Conservation (phyloP, 2,329 filamentous ascomycete genomes). For the Coniochaeta sp. region DNA sequence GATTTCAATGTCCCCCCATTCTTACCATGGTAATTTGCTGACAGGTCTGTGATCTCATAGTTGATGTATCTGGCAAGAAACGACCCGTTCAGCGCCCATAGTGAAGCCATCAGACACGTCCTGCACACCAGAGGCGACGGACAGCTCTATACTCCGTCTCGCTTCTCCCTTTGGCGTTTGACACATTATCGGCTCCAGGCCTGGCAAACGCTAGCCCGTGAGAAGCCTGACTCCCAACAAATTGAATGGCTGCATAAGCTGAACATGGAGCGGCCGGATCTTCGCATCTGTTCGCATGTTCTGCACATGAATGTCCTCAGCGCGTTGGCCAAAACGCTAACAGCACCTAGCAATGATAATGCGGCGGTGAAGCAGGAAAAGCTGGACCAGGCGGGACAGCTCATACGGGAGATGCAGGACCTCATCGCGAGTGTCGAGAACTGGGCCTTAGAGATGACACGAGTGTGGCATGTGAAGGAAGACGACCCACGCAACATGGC, state of each 20-base stretch:
- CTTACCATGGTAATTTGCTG: not conserved
- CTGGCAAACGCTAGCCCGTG: not conserved
- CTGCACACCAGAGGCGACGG: not conserved
- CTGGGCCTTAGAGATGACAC: not conserved
- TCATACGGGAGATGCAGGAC: not conserved
- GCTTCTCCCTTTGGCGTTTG: not conserved
- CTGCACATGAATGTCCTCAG: slow-evolving; percentile 3
- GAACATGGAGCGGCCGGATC: not conserved
- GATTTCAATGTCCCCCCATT: not conserved
- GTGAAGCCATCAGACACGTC: not conserved
- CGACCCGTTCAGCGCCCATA: not conserved
- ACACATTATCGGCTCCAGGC: slow-evolving; percentile 1
- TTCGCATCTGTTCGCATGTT: not conserved
- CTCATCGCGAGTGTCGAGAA: not conserved
- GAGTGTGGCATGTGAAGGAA: not conserved
- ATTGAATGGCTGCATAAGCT: not conserved
- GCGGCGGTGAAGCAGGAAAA: not conserved
- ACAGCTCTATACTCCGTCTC: not conserved
- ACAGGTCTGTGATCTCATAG: not conserved
- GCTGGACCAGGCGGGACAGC: not conserved
- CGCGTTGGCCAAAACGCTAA: not conserved
- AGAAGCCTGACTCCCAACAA: not conserved
- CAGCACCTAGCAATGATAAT: not conserved
- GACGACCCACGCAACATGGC: not conserved
- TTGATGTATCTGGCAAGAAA: not conserved